Conservation (phyloP, 176 grass and related monocot species). For the Carex parvula region DNA sequence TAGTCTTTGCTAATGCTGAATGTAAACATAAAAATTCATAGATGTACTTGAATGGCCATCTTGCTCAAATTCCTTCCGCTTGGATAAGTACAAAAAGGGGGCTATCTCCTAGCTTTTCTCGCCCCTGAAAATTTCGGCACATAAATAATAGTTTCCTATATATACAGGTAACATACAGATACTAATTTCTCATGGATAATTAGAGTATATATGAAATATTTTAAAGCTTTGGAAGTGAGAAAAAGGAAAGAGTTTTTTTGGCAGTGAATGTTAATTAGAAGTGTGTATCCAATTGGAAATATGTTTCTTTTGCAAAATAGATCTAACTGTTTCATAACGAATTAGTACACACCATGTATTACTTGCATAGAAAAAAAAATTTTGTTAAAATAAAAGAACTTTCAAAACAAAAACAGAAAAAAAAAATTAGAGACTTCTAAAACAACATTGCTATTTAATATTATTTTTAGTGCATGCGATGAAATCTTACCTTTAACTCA, state of each 20-base stretch:
- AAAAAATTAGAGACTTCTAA: neutral
- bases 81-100: slow-evolving; percentile 75
- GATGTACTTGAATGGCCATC: slow-evolving; percentile 17
- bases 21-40: neutral
- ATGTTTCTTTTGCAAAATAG: neutral
- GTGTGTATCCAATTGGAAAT: neutral
- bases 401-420: neutral
- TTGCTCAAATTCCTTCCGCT: slow-evolving; percentile 40
- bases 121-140: slow-evolving; percentile 55
- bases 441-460: neutral
- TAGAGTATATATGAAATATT: neutral
- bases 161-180: slow-evolving; percentile 1
- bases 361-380: neutral
- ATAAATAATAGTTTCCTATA: neutral
- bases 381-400: neutral
- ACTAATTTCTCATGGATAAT: slow-evolving; percentile 8
- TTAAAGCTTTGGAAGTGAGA: neutral
- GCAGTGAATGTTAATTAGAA: neutral
- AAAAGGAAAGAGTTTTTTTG: neutral
- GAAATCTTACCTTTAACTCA: slow-evolving; percentile 62
- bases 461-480: neutral
- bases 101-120: slow-evolving; percentile 60
- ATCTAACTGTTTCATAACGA: neutral
- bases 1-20: neutral
- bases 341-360: neutral